These are phyloP conservation scores for Platanus orientalis DNA, from an alignment of 164 flowering plant species.

Conservation along the genomic window DNA sequence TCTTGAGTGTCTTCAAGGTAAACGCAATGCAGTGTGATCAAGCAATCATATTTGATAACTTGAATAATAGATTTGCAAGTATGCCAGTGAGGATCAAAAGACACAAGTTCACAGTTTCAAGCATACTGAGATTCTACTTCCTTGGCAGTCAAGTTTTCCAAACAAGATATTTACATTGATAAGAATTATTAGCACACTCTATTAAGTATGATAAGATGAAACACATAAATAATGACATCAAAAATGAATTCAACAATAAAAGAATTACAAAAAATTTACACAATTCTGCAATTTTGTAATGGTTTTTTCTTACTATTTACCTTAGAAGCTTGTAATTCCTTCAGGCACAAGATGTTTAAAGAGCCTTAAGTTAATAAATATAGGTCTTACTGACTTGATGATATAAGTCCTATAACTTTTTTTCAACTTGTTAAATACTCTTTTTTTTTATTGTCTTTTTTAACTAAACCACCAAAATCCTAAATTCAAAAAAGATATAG, in stretches of 20 bases:
- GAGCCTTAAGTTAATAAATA: too few species aligned
- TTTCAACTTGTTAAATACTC: too few species aligned
- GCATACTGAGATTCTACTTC: not conserved
- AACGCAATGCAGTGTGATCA: not conserved
- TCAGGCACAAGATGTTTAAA: too few species aligned
- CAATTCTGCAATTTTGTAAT: too few species aligned
- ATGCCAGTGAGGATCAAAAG: not conserved
- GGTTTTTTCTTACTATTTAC: too few species aligned
- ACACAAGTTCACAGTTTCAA: not conserved
- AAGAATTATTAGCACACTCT: not conserved
- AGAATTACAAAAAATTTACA: not conserved
- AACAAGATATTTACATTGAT: not conserved
- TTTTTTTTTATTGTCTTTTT: too few species aligned
- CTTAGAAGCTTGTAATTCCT: too few species aligned
- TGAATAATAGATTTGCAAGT: not conserved
- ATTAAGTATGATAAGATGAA: not conserved
- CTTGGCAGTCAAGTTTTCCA: not conserved
- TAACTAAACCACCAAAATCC: too few species aligned
- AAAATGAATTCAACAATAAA: too few species aligned
- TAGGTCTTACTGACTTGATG: too few species aligned
- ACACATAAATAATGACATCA: not conserved
- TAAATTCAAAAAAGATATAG: too few species aligned
- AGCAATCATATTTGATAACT: not conserved
- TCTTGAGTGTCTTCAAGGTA: not conserved
- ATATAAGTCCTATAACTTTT: too few species aligned